Base-by-base conservation (phyloP, 2,329 filamentous ascomycete genomes). In the Dactylonectria macrodidyma region DNA sequence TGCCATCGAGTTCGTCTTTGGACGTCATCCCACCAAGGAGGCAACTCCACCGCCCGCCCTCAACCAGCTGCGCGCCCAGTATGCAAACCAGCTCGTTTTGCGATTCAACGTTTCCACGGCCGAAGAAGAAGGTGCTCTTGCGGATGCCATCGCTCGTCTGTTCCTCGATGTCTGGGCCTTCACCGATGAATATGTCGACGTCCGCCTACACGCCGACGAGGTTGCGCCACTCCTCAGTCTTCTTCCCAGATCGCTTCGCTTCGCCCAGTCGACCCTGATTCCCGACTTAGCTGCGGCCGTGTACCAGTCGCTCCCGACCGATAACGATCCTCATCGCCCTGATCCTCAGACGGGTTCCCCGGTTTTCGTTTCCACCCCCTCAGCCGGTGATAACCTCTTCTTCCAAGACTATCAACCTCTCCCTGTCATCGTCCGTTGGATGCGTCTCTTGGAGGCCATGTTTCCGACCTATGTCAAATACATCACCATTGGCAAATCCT, bases 81-180 rank as follows among this genome's bases (percentile, higher is more conserved):
- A 97, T 79, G 89, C 90, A 69, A 89, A 92, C 69, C 91, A 98
- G 80, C 87, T 97, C n/a, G 94, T 99, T 16, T 84, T 98, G 70
- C 91, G 96, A 46, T 98, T 98, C 86, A 94, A 92, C 76, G 84
- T 98, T 62, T 91, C 88, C 68, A 90, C 88, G 30, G 81, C 86
- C 3, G 86, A 90, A 22, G 93, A 97, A 77, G 91, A 93, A 66
- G 81, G 83, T 38, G 91, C 91, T 1, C 84, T 97, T 63, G 87
- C 91, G n/a, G 88, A 92, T 64, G 94, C 94, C 3, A 87, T 91
- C 1, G 87, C 92, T 68, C 89, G 90, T 19, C 87, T 98, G 26
- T 92, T 96, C 74, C 85, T 98, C 48, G 96, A 99, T 78, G 89
- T 98, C 2, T 99, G 96, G 96, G 92, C 93, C 24, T 94, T 93